Base-by-base conservation (phyloP, 371 early-diverging fungal species). In the Mortierella sp. region DNA sequence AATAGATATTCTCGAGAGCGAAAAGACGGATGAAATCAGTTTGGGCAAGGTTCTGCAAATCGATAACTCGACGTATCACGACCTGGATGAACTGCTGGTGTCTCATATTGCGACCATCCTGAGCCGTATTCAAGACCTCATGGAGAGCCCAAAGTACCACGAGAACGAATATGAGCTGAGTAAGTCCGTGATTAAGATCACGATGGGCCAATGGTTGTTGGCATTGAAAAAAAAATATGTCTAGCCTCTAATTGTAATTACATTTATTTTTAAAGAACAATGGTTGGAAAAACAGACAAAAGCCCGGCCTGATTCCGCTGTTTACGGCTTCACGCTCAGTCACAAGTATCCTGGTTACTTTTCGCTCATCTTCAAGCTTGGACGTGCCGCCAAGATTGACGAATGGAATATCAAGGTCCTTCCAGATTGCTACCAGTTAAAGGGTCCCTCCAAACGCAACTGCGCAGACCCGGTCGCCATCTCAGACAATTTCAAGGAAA, bases 61-160 rank as follows among this genome's bases (percentile, higher is more conserved):
- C 74, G 95, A 93, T 4, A 90, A 90, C 8, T 79, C 88, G 34
- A 87, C 86, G 24, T 98, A 94, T 87, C 90, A 92, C 31, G 98
- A 98, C 79, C 81, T 99, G 55, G 99, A 99, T 81, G 97, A 99
- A 83, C 87, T 99, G 78, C 89, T 97, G 50, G 98, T 97, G 13
- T 91, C 92, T 37, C 95, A 98, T 81, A 91, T 98, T 19, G 98
- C 98, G 83, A 94, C 97, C 0, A 93, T 96, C 75, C 89, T 90
- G 61, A 89, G 90, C 59, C 93, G 93, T 77, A 91, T 94, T 2
- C 92, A 94, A 48, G 91, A 93, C 50, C 88, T 94, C 37, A 91
- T 91, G 88, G 82, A 89, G 11, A 93, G 91, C 81, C 90, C 92
- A 13, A 95, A 95, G 83, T 97, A 86, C 73, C 82, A 77, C 51